Evolutionary conservation across 148 eudicot genomes (phyloP).

Genomic region (Amaranthus palmeri): DNA sequence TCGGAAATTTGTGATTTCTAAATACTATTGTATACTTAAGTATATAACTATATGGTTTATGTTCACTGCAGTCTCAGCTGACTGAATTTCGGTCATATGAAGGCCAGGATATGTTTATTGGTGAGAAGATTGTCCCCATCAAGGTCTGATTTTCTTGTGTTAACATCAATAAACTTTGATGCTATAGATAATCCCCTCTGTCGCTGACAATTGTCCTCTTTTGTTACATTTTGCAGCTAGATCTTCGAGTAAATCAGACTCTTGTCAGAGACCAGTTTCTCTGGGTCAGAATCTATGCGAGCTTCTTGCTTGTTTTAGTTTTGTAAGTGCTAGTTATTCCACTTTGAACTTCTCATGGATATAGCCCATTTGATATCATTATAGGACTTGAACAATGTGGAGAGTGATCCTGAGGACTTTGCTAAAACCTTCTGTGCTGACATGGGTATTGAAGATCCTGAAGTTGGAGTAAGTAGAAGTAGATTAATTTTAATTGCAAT

Average conservation of each 20-base stretch:
- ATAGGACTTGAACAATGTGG: slow-evolving; percentile 90
- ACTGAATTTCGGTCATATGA: slow-evolving; percentile 78
- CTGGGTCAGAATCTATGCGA: slow-evolving; percentile 59
- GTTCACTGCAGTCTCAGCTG: slow-evolving; percentile 64
- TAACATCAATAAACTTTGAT: background rate
- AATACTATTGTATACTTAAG: background rate
- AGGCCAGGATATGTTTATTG: slow-evolving; percentile 91
- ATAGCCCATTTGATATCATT: background rate
- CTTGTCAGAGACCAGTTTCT: slow-evolving; percentile 89
- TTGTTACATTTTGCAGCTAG: slow-evolving; percentile 49
- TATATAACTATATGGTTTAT: slow-evolving; percentile 10
- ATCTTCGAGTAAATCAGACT: slow-evolving; percentile 90
- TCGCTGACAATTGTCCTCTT: slow-evolving; percentile 6
- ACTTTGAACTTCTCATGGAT: background rate
- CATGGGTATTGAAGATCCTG: slow-evolving; percentile 85
- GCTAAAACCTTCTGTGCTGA: slow-evolving; percentile 81
- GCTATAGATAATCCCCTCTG: background rate
- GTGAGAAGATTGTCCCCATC: slow-evolving; percentile 89
- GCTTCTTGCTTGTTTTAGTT: background rate
- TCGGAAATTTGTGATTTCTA: background rate
- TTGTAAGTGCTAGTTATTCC: background rate
- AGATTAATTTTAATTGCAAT: no score
- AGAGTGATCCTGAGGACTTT: slow-evolving; percentile 97
- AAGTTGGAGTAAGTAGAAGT: slow-evolving; percentile 79
- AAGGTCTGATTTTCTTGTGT: slow-evolving; percentile 49